Conservation (phyloP, 306 rosid genomes). For the Cercis canadensis region DNA sequence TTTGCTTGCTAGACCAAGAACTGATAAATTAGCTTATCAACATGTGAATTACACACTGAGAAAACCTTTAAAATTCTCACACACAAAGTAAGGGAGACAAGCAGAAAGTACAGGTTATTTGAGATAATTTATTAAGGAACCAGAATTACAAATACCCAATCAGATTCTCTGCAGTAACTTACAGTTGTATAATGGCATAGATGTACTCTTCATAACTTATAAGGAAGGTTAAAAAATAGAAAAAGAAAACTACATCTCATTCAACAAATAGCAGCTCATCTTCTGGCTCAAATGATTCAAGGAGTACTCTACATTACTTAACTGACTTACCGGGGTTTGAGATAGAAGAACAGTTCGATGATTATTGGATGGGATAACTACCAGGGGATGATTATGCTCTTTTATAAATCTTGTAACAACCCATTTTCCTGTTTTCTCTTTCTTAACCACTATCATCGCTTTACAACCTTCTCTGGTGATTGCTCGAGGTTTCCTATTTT, state of each 20-base stretch:
- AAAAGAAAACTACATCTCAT: not conserved
- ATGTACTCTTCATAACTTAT: not conserved
- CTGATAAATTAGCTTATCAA: no score
- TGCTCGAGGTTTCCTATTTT: slow-evolving; percentile 58
- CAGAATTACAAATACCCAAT: not conserved
- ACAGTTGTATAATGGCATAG: not conserved
- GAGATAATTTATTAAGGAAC: not conserved
- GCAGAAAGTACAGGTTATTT: not conserved
- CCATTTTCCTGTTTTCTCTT: slow-evolving; percentile 58
- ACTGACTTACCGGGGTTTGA: slow-evolving; percentile 53
- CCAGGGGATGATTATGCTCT: slow-evolving; percentile 62
- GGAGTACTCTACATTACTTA: no score
- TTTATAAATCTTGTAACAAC: slow-evolving; percentile 50
- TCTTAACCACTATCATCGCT: slow-evolving; percentile 59
- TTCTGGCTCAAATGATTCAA: not conserved
- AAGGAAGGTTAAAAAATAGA: not conserved
- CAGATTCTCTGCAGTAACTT: not conserved
- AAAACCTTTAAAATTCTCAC: not conserved
- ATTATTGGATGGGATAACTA: slow-evolving; percentile 47
- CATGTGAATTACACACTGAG: no score
- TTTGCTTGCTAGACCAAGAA: no score
- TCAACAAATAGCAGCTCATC: not conserved
- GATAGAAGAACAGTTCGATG: slow-evolving; percentile 53
- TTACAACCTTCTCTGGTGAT: slow-evolving; percentile 63
- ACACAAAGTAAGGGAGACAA: not conserved